These are phyloP conservation scores for Claviceps fusiformis DNA, from an alignment of 2,329 filamentous ascomycete species.

Conservation along the genomic window DNA sequence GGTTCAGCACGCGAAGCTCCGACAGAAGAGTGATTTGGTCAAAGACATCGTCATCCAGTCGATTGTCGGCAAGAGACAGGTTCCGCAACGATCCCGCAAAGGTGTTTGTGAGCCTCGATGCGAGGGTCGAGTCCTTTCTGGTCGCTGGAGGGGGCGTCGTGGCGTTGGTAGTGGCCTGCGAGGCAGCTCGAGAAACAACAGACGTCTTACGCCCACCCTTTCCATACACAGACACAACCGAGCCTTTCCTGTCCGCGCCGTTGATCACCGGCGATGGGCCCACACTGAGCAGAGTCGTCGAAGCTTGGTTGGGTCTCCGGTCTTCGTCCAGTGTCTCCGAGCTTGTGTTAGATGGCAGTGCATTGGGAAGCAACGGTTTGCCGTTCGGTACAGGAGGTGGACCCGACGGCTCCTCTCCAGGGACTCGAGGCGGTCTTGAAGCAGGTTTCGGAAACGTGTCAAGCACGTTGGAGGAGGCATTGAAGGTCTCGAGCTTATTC, in stretches of 20 bases:
- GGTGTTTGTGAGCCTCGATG: slow-evolving; percentile 65
- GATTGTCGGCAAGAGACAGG: slow-evolving; percentile 83
- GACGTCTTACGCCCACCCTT: slow-evolving; percentile 77
- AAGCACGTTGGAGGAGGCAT: slow-evolving; percentile 88
- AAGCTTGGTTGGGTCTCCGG: slow-evolving; percentile 74
- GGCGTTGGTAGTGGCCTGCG: slow-evolving; percentile 31
- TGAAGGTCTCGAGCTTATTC: slow-evolving; percentile 76
- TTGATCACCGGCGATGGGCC: slow-evolving; percentile 55
- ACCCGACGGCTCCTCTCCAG: slow-evolving; percentile 31
- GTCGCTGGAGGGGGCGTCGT: slow-evolving; percentile 36
- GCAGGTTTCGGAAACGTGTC: slow-evolving; percentile 81
- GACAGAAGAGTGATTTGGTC: slow-evolving; percentile 73
- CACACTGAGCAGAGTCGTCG: slow-evolving; percentile 60
- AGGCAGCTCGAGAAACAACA: slow-evolving; percentile 52
- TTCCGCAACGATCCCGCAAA: slow-evolving; percentile 79
- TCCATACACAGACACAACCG: slow-evolving; percentile 67
- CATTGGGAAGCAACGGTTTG: slow-evolving; percentile 26
- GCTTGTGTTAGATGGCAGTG: slow-evolving; percentile 49
- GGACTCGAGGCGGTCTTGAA: slow-evolving; percentile 51
- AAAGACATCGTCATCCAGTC: slow-evolving; percentile 88
- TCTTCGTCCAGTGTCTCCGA: slow-evolving; percentile 61
- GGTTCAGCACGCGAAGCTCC: slow-evolving; percentile 77
- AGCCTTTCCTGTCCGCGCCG: slow-evolving; percentile 59
- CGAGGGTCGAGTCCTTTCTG: slow-evolving; percentile 83
- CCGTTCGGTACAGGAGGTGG: slow-evolving; percentile 23